Percentiles rank a stretch among this genome's conserved stretches.
Evolutionary conservation across 1,284 basidiomycete genomes (phyloP).

Genomic region (Gymnopus androsaceus): DNA sequence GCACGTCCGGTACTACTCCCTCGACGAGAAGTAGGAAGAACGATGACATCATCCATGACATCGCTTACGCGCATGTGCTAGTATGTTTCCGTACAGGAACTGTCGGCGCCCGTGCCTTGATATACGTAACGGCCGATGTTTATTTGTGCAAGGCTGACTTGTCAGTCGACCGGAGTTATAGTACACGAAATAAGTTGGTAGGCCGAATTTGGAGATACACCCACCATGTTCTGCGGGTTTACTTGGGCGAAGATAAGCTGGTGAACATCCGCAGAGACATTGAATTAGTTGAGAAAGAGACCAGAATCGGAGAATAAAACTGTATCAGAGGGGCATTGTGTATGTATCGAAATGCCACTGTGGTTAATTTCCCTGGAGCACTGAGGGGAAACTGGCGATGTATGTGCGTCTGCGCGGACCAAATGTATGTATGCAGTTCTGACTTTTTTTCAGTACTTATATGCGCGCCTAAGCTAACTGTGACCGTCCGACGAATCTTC

Average conservation of each 20-base stretch:
- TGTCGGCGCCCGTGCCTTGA: constrained; percentile 82
- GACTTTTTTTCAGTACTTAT: constrained; percentile 61
- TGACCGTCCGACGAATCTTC: constrained; percentile 68
- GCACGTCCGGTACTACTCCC: constrained; percentile 14
- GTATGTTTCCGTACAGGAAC: constrained; percentile 74
- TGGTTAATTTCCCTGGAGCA: constrained; percentile 81
- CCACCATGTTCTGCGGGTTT: constrained; percentile 75
- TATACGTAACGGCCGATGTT: constrained; percentile 67
- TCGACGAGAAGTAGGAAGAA: constrained; percentile 21
- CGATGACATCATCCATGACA: too few species aligned
- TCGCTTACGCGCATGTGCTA: constrained; percentile 42
- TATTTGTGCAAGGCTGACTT: constrained; percentile 69
- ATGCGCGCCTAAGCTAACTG: constrained; percentile 63
- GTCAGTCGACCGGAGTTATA: constrained; percentile 86
- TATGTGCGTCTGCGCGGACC: constrained; percentile 35
- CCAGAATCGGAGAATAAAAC: constrained; percentile 48
- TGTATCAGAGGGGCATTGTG: constrained; percentile 36
- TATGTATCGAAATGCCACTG: constrained; percentile 47
- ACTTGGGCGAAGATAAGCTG: constrained; percentile 86
- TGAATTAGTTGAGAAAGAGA: constrained; percentile 37
- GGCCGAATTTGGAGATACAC: constrained; percentile 83
- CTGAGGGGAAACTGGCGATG: constrained; percentile 85
- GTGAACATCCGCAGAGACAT: too few species aligned
- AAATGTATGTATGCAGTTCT: too few species aligned
- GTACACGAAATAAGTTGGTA: constrained; percentile 79